Conservation (phyloP, 495 filamentous ascomycete species). For the Gamarada debralockiae region DNA sequence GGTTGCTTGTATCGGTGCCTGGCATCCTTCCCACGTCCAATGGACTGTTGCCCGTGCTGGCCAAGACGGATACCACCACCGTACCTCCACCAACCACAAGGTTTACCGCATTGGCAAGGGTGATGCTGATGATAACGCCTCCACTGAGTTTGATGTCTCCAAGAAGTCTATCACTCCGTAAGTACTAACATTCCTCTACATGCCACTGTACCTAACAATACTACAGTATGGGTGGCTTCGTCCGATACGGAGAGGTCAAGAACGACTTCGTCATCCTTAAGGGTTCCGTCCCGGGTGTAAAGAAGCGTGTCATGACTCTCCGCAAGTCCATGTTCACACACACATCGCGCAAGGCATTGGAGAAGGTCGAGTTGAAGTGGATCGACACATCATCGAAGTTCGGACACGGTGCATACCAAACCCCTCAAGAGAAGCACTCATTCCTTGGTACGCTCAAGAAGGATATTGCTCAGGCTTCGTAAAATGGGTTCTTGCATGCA, state of each 20-base stretch:
- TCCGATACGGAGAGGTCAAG: slow-evolving; percentile 98
- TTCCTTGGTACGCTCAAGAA: slow-evolving; percentile 98
- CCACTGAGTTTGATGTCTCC: slow-evolving; percentile 93
- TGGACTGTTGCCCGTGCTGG: slow-evolving; percentile 99
- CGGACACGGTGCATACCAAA: slow-evolving; percentile 99
- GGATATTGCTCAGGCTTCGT: slow-evolving; percentile 74
- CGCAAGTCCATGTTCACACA: slow-evolving; percentile 99
- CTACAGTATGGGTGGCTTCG: slow-evolving; percentile 96
- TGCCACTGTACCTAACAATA: no score
- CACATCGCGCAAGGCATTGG: slow-evolving; percentile 88
- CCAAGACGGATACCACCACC: slow-evolving; percentile 99
- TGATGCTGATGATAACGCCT: slow-evolving; percentile 80
- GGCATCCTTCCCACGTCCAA: slow-evolving; percentile 99
- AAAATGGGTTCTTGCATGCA: slow-evolving; percentile 34
- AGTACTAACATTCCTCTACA: slow-evolving; percentile 34
- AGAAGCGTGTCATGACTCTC: slow-evolving; percentile 99
- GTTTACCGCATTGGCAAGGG: slow-evolving; percentile 97
- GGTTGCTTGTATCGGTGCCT: slow-evolving; percentile 99
- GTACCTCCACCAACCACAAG: slow-evolving; percentile 99
- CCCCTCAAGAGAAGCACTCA: slow-evolving; percentile 89
- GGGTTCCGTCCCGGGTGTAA: slow-evolving; percentile 94
- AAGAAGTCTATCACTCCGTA: slow-evolving; percentile 99
- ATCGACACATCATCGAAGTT: slow-evolving; percentile 99
- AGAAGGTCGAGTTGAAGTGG: slow-evolving; percentile 99
- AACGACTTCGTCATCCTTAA: slow-evolving; percentile 99